phyloP scores from a whole-genome alignment of 2,329 filamentous ascomycete species.

The Fonsecaea multimorphosa region DNA sequence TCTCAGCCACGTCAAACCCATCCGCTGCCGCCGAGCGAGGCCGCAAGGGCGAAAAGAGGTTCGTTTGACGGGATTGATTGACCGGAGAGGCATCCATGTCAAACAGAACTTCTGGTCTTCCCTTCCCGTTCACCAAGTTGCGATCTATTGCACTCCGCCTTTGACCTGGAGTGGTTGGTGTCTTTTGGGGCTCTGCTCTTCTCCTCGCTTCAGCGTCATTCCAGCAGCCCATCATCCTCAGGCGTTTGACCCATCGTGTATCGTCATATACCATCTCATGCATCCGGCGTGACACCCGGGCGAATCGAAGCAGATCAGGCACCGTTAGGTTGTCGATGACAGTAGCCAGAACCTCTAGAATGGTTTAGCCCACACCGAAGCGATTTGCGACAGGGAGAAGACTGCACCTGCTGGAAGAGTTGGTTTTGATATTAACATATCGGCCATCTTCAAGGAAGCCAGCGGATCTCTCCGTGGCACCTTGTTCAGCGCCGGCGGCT shows the following conservation, averaged over 20 bases:
- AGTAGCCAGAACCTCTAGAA: constrained; percentile 78
- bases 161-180: constrained; percentile 23
- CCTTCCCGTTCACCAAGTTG: constrained; percentile 38
- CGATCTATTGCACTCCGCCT: constrained; percentile 35
- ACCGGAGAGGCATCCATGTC: constrained; percentile 30
- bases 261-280: constrained; percentile 99
- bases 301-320: constrained; percentile 82
- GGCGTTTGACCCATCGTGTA: constrained; percentile 85
- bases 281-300: constrained; percentile 81
- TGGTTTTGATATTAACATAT: constrained; percentile 79
- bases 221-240: constrained; percentile 90
- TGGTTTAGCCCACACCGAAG: constrained; percentile 38
- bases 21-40: constrained; percentile 57
- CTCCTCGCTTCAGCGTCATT: constrained; percentile 84
- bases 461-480: constrained; percentile 62
- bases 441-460: constrained; percentile 76
- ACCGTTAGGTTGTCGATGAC: constrained; percentile 91
- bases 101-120: constrained; percentile 37
- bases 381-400: constrained; percentile 16
- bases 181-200: constrained; percentile 28
- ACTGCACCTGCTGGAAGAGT: constrained; percentile 77
- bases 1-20: constrained; percentile 79
- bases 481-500: constrained; percentile 46
- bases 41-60: constrained; percentile 30
- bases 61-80: constrained; percentile 23